phyloP scores from a whole-genome alignment of 192 early-diverging fungal species.

The Coemansia sp. region DNA sequence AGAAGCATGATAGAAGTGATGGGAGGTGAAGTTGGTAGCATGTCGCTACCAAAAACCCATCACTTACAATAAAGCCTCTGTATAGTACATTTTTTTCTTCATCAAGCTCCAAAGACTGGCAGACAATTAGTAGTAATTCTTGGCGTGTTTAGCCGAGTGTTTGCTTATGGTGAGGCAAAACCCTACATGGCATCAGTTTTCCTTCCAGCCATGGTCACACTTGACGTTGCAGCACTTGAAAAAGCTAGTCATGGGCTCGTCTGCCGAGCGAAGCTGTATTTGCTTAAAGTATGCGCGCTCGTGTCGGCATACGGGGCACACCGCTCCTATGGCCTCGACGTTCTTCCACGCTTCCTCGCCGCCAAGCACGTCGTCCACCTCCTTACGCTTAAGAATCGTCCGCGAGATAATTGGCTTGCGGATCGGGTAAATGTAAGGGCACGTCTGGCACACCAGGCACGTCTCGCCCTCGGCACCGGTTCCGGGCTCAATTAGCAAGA shows the following conservation, averaged over 20 bases:
- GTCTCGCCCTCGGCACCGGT: conserved; percentile 55
- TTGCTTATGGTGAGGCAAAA: neutral
- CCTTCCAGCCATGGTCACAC: conserved; percentile 72
- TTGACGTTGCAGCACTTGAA: conserved; percentile 77
- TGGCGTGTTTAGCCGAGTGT: neutral
- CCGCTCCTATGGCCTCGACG: conserved; percentile 62
- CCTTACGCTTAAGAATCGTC: conserved; percentile 72
- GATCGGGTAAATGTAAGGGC: conserved; percentile 81
- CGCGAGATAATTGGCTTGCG: conserved; percentile 61
- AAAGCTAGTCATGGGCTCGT: conserved; percentile 93
- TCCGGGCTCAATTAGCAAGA: conserved; percentile 67
- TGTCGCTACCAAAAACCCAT: neutral
- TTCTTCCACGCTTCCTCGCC: conserved; percentile 87
- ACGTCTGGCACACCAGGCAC: conserved; percentile 77
- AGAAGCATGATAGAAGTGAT: conserved; percentile 39
- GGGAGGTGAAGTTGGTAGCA: neutral
- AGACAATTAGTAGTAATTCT: neutral
- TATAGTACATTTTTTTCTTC: conserved; percentile 11
- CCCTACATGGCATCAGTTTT: conserved; percentile 41
- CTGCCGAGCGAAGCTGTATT: conserved; percentile 90
- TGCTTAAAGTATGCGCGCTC: conserved; percentile 75
- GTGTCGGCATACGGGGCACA: conserved; percentile 69
- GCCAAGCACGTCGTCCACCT: conserved; percentile 92
- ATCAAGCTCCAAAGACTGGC: neutral
- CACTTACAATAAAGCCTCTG: conserved; percentile 38